Evolutionary conservation across 164 flowering plant species (phyloP), one percentile per base, ranked within the genome.

Genomic region (Malania oleifera): DNA sequence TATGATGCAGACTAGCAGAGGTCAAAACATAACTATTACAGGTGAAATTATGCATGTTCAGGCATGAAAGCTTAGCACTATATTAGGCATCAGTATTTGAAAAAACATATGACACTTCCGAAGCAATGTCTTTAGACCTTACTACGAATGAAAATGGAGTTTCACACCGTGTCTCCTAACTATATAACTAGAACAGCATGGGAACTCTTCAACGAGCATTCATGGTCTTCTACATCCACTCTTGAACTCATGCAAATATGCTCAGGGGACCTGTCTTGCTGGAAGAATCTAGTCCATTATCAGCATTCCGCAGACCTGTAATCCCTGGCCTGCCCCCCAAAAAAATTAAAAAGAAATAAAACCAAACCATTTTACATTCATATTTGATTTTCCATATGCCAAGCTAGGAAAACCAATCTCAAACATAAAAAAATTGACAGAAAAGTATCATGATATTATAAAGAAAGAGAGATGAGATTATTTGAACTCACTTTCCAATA

Each of bases 231-330:
- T 23, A 28, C 49, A 51, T 47, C 49, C 47, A 41, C 20, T 25
- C 50, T 25, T 25, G 20, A 26, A 47, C 20, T 63, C 64, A 85
- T 0, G 78, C 85, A 50, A 76, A 74, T 62, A 78, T 83, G 82
- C 88, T 80, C 57, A 79, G 11, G 2, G 81, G 79, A 49, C 87
- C 87, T 2, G 79, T 58, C 72, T 76, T 71, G 51, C 59, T 82
- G 13, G 86, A 62, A 11, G 86, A 75, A 20, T 69, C 74, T 6
- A 85, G 75, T 56, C 86, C 80, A 43, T 66, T 73, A 28, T 77
- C 83, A 20, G 76, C 74, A 23, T 64, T 79, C 52, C 72, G 66
- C 55, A 72, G 62, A 18, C 84, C 81, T 3, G 77, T 74, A 38
- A 75, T 69, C 80, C 77, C 74, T 54, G 63, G 61, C 82, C 90